Evolutionary conservation across 768 basidiomycete genomes (phyloP).

Genomic region (Megacollybia marginata): DNA sequence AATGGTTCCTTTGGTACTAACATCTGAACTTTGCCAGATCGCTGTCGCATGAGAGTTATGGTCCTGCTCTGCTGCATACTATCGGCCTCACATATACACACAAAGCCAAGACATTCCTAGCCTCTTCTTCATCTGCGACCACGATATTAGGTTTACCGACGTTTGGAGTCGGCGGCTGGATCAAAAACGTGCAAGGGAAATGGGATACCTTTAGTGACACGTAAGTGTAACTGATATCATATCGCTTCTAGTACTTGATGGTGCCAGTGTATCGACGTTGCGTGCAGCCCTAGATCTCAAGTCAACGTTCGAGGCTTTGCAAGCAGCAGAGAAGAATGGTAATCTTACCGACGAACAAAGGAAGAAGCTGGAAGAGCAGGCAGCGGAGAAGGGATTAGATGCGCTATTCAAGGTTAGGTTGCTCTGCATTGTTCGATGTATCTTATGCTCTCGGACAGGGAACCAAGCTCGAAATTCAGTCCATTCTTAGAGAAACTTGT

Average conservation of each 20-base stretch:
- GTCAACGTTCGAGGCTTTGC: constrained; percentile 84
- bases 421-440: background rate
- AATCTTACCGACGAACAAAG: constrained; percentile 73
- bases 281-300: constrained; percentile 87
- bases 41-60: constrained; percentile 80
- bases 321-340: constrained; percentile 82
- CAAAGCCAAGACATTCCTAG: constrained; percentile 79
- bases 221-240: constrained; percentile 35
- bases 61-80: constrained; percentile 76
- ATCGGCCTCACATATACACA: constrained; percentile 81
- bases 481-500: constrained; percentile 82
- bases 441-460: constrained; percentile 39
- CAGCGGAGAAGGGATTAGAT: constrained; percentile 87
- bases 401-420: constrained; percentile 78
- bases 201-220: constrained; percentile 93
- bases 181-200: constrained; percentile 88
- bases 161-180: constrained; percentile 85
- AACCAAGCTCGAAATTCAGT: constrained; percentile 87
- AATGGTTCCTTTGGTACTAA: constrained; percentile 1
- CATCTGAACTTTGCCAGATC: constrained; percentile 40
- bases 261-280: constrained; percentile 67
- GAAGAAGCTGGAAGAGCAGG: constrained; percentile 81
- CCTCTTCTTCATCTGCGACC: constrained; percentile 27
- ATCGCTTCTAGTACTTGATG: constrained; percentile 1
- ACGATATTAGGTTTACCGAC: constrained; percentile 46